Evolutionary conservation across 108 stramenopile species (phyloP).

Genomic region (Skeletonema marinoi): DNA sequence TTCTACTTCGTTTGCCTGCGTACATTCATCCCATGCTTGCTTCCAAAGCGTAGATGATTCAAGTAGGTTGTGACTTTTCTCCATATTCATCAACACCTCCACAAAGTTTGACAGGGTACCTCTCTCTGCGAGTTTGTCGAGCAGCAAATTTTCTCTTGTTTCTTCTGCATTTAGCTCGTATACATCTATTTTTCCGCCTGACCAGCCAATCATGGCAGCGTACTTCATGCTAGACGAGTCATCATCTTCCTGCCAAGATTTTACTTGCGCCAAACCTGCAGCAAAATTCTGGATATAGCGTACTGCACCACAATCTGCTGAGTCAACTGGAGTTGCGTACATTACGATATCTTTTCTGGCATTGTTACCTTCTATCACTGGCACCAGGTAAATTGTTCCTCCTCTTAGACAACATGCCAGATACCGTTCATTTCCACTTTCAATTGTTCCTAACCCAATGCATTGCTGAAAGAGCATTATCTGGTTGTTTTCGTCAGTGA

Average conservation of each 20-base stretch:
- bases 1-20: background rate
- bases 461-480: constrained; percentile 32
- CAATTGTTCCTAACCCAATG: constrained; percentile 30
- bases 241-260: constrained; percentile 11
- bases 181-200: constrained; percentile 62
- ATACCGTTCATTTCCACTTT: constrained; percentile 20
- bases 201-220: constrained; percentile 41
- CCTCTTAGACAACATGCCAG: constrained; percentile 66
- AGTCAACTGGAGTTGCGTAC: constrained; percentile 38
- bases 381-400: constrained; percentile 66
- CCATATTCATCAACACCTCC: background rate
- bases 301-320: constrained; percentile 41
- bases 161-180: constrained; percentile 27
- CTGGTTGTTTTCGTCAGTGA: constrained; percentile 32
- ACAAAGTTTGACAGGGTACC: background rate
- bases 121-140: background rate
- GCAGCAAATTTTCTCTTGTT: background rate
- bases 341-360: constrained; percentile 11
- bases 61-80: background rate
- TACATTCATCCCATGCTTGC: constrained; percentile 1
- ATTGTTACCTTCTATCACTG: constrained; percentile 19
- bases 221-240: constrained; percentile 18
- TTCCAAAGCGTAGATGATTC: background rate
- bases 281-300: constrained; percentile 64
- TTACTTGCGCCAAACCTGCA: constrained; percentile 39